These are phyloP conservation scores for Jaenimonas drosophilae DNA, from an alignment of 208 protist species.

Conservation along the genomic window DNA sequence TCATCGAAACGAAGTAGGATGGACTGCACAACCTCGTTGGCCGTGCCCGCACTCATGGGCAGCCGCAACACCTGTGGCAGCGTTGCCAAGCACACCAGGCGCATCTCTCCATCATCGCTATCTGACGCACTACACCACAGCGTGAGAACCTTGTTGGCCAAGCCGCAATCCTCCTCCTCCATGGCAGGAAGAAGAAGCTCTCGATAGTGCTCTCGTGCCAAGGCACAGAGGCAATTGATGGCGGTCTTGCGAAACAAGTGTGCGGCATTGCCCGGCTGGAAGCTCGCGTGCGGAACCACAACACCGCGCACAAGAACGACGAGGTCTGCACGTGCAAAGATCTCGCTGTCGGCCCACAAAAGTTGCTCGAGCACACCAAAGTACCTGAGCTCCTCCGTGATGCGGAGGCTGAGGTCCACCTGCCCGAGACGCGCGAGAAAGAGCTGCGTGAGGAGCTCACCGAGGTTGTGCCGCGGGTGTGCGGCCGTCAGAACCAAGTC, in stretches of 20 bases:
- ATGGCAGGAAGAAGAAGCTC: slow-evolving; percentile 12
- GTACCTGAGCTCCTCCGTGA: slow-evolving; percentile 73
- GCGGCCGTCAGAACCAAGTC: slow-evolving; percentile 48
- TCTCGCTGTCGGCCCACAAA: slow-evolving; percentile 22
- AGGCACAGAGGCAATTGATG: slow-evolving; percentile 62
- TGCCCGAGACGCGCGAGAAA: slow-evolving; percentile 58
- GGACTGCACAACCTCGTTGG: slow-evolving; percentile 65
- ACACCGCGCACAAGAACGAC: slow-evolving; percentile 40
- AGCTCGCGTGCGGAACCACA: slow-evolving; percentile 48
- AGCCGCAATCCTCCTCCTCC: slow-evolving; percentile 16
- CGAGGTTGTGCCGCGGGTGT: slow-evolving; percentile 9
- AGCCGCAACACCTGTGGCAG: slow-evolving; percentile 34
- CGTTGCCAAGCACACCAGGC: slow-evolving; percentile 62
- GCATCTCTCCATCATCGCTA: slow-evolving; percentile 80
- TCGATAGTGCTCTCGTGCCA: slow-evolving; percentile 23
- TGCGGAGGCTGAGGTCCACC: slow-evolving; percentile 54
- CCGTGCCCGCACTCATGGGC: slow-evolving; percentile 36
- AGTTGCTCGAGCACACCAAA: slow-evolving; percentile 64
- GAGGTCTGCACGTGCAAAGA: slow-evolving; percentile 21
- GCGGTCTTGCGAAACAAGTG: slow-evolving; percentile 84
- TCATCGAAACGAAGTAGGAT: slow-evolving; percentile 77
- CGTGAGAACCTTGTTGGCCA: slow-evolving; percentile 35
- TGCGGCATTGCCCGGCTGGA: slow-evolving; percentile 49
- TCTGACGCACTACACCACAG: slow-evolving; percentile 69
- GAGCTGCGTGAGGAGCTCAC: slow-evolving; percentile 30